phyloP scores from a whole-genome alignment of 768 basidiomycete species.

The Royoungia palumana region DNA sequence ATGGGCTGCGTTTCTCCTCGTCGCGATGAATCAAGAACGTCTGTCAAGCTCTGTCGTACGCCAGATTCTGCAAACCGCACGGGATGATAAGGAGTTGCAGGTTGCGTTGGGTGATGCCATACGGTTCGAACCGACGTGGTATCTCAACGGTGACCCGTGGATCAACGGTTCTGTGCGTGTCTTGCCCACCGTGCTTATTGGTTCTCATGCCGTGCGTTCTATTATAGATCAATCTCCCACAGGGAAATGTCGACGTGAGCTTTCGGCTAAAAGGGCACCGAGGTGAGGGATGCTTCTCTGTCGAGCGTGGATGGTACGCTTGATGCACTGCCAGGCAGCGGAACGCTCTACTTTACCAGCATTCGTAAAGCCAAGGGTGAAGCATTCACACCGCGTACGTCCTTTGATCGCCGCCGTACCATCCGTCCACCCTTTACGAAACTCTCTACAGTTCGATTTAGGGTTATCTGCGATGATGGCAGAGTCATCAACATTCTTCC shows the following conservation, averaged over 20 bases:
- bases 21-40: slow-evolving; percentile 74
- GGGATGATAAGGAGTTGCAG: slow-evolving; percentile 46
- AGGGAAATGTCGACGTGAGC: slow-evolving; percentile 75
- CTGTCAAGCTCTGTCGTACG: slow-evolving; percentile 72
- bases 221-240: slow-evolving; percentile 69
- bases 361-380: slow-evolving; percentile 72
- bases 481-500: slow-evolving; percentile 37
- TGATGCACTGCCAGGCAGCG: slow-evolving; percentile 45
- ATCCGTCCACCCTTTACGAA: background rate
- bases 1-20: slow-evolving; percentile 68
- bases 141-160: slow-evolving; percentile 72
- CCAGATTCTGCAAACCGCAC: slow-evolving; percentile 59
- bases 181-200: background rate
- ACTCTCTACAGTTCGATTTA: slow-evolving; percentile 53
- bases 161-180: slow-evolving; percentile 62
- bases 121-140: slow-evolving; percentile 38
- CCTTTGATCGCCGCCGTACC: background rate
- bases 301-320: background rate
- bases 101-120: slow-evolving; percentile 59
- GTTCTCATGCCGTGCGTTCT: background rate
- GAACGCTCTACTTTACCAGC: slow-evolving; percentile 82
- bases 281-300: slow-evolving; percentile 38
- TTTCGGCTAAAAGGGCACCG: slow-evolving; percentile 72
- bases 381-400: slow-evolving; percentile 60
- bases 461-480: slow-evolving; percentile 63